phyloP scores from a whole-genome alignment of 2,329 filamentous ascomycete genomes.

The Amesomyces nigricolor region DNA sequence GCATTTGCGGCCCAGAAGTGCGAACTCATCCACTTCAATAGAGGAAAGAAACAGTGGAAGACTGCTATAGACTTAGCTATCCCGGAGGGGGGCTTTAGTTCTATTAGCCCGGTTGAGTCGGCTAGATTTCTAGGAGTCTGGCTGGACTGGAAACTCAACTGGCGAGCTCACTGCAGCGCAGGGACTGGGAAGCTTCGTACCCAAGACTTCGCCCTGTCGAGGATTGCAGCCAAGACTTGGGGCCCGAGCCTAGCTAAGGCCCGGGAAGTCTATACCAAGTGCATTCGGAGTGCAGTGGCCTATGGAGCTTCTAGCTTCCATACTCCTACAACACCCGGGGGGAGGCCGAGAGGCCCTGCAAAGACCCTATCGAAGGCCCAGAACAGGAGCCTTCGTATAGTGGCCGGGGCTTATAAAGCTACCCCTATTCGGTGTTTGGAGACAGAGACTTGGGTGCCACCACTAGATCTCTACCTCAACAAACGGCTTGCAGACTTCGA shows the following conservation, averaged over 20 bases:
- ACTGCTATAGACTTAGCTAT: background rate
- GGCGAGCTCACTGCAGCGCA: background rate
- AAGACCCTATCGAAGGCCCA: no score
- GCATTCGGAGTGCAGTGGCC: background rate
- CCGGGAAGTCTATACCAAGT: background rate
- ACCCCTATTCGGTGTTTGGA: background rate
- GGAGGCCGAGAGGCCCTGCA: background rate
- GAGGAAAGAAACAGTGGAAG: background rate
- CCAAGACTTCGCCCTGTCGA: no score
- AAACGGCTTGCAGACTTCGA: background rate
- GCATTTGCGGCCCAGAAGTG: background rate
- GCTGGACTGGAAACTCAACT: background rate
- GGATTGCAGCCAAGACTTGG: no score
- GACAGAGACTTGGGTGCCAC: background rate
- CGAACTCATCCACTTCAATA: background rate
- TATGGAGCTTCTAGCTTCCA: background rate
- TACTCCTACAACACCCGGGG: background rate
- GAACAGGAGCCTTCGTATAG: background rate
- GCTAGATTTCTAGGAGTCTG: background rate
- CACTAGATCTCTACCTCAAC: background rate
- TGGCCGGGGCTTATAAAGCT: background rate
- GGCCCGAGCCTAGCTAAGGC: no score
- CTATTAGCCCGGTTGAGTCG: background rate
- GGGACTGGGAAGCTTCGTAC: background rate
- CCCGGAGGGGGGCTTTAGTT: background rate